phyloP scores from a whole-genome alignment of 306 rosid species.

The Crotalaria pallida region DNA sequence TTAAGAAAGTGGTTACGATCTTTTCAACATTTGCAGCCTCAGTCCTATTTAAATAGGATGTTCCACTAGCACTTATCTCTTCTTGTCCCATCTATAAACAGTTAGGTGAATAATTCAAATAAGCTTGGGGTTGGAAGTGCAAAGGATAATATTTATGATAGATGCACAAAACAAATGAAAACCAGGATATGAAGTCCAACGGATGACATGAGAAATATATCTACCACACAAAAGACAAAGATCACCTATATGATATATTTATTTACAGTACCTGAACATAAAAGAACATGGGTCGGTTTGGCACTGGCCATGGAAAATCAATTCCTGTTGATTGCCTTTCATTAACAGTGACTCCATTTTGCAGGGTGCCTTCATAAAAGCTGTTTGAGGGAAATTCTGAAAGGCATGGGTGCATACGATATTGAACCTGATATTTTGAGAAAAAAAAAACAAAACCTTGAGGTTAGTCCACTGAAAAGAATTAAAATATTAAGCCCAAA shows the following conservation, averaged over 20 bases:
- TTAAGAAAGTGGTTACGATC: conserved; percentile 95
- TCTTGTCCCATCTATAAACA: conserved; percentile 98
- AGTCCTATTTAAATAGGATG: conserved; percentile 93
- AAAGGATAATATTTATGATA: neutral
- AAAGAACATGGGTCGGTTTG: conserved; percentile 98
- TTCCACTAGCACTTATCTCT: conserved; percentile 98
- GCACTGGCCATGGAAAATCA: conserved; percentile 99
- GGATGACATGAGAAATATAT: neutral
- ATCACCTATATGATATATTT: neutral
- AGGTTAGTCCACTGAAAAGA: neutral
- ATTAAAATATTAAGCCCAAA: neutral
- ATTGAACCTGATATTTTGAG: conserved; percentile 75
- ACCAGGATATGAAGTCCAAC: neutral
- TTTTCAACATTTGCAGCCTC: conserved; percentile 99
- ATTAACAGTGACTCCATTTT: conserved; percentile 95
- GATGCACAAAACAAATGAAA: neutral
- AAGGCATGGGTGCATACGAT: conserved; percentile 98
- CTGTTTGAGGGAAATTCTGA: conserved; percentile 98
- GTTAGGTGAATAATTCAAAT: neutral
- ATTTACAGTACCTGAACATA: conserved; percentile 78
- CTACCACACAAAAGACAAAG: neutral
- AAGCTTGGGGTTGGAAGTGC: neutral
- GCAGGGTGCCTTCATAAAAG: conserved; percentile 96
- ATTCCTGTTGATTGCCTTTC: conserved; percentile 95
- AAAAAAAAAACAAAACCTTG: conserved; percentile 2